These are phyloP conservation scores for Volvox carteri DNA, from an alignment of 163 green algal genomes.

Conservation along the genomic window DNA sequence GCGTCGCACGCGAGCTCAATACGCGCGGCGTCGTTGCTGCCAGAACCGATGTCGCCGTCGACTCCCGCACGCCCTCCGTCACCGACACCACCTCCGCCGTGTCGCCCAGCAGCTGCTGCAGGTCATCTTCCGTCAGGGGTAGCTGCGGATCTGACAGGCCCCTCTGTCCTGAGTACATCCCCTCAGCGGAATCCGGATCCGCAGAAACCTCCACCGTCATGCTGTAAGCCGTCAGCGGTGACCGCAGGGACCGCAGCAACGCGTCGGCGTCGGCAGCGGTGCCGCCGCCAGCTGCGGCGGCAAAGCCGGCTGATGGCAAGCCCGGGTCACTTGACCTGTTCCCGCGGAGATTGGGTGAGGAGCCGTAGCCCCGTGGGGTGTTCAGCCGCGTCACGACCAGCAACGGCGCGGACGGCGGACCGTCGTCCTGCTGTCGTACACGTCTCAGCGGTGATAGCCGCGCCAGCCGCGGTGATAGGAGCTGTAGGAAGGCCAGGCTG, in stretches of 20 bases:
- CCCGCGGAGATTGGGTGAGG: neutral
- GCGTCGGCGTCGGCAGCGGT: neutral
- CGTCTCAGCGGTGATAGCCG: neutral
- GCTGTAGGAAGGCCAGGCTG: conserved; percentile 1
- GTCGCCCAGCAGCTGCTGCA: neutral
- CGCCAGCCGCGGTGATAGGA: conserved; percentile 24
- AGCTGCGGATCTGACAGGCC: neutral
- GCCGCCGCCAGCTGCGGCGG: neutral
- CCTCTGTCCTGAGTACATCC: no score
- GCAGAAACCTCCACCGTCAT: neutral
- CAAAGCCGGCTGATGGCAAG: neutral
- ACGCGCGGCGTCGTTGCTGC: neutral
- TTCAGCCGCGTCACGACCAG: neutral
- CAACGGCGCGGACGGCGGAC: neutral
- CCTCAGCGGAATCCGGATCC: neutral
- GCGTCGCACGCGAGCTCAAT: neutral
- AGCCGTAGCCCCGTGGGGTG: neutral
- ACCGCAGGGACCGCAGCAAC: neutral
- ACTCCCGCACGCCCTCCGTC: neutral
- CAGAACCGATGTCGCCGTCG: neutral
- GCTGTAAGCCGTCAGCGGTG: neutral
- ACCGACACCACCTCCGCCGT: neutral
- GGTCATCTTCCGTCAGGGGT: neutral
- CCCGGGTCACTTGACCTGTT: neutral
- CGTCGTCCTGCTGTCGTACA: neutral